Evolutionary conservation across 192 early-diverging fungal genomes (phyloP).

Genomic region (Kappamyces sp.): DNA sequence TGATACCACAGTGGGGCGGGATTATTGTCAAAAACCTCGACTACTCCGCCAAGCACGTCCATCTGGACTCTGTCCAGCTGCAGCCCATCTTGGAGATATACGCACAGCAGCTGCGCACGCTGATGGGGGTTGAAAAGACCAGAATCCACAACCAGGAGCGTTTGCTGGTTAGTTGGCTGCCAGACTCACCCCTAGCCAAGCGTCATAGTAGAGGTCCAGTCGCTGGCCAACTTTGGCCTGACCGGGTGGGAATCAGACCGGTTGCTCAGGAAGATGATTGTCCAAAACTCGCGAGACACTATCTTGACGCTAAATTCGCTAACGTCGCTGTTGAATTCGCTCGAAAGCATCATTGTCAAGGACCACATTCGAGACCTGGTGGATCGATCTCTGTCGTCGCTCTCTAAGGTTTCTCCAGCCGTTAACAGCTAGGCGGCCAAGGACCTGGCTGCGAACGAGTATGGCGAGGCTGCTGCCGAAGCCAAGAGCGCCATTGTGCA

Average conservation of each 20-base stretch:
- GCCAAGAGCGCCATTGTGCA: constrained; percentile 59
- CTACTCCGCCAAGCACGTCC: constrained; percentile 4
- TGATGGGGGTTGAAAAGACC: constrained; percentile 72
- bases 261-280: constrained; percentile 60
- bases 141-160: constrained; percentile 24
- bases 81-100: constrained; percentile 73
- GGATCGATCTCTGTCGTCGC: constrained; percentile 7
- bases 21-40: constrained; percentile 47
- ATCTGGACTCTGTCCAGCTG: constrained; percentile 47
- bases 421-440: not conserved
- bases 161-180: constrained; percentile 16
- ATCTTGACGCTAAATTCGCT: constrained; percentile 75
- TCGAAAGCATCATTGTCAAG: constrained; percentile 90
- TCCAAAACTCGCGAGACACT: constrained; percentile 68
- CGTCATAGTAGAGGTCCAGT: constrained; percentile 32
- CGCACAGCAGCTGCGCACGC: constrained; percentile 70
- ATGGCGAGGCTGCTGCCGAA: constrained; percentile 41
- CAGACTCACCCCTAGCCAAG: constrained; percentile 18
- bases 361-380: constrained; percentile 65
- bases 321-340: constrained; percentile 62
- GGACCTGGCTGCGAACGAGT: constrained; percentile 7
- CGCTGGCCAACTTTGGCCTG: constrained; percentile 52
- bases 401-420: not conserved
- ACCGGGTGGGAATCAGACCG: constrained; percentile 80
- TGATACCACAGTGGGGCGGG: constrained; percentile 96